These are phyloP conservation scores for Solanum sejunctum DNA, from an alignment of 257 asterid species.

Conservation along the genomic window DNA sequence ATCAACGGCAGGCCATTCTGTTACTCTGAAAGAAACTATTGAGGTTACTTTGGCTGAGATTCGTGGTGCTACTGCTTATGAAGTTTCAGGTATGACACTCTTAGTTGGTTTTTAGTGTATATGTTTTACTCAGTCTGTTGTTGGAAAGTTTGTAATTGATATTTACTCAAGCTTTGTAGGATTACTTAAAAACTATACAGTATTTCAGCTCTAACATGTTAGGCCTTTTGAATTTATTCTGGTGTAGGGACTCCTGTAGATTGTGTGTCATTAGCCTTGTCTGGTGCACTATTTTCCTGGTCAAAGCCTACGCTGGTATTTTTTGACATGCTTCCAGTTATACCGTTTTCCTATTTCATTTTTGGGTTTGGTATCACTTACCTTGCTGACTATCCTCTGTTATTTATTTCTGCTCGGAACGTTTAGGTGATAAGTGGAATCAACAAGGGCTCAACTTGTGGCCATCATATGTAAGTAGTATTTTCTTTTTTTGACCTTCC, in stretches of 20 bases:
- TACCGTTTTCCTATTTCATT: not conserved
- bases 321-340: not conserved
- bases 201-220: not conserved
- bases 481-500: not conserved
- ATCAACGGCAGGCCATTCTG: conserved; percentile 70
- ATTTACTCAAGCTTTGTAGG: not conserved
- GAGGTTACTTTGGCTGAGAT: conserved; percentile 59
- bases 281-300: conserved; percentile 95
- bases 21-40: conserved; percentile 63
- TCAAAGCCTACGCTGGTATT: conserved; percentile 84
- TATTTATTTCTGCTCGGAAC: not conserved
- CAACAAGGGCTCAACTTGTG: conserved; percentile 86
- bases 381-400: not conserved
- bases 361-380: not conserved
- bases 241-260: conserved; percentile 82
- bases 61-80: conserved; percentile 79
- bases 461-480: conserved; percentile 61
- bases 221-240: not conserved
- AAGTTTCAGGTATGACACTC: conserved; percentile 58
- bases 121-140: not conserved
- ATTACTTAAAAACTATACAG: not conserved
- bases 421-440: conserved; percentile 85
- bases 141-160: not conserved
- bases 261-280: conserved; percentile 86
- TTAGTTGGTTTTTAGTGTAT: not conserved